Evolutionary conservation across 192 early-diverging fungal genomes (phyloP).

Genomic region (Coemansia sp.): DNA sequence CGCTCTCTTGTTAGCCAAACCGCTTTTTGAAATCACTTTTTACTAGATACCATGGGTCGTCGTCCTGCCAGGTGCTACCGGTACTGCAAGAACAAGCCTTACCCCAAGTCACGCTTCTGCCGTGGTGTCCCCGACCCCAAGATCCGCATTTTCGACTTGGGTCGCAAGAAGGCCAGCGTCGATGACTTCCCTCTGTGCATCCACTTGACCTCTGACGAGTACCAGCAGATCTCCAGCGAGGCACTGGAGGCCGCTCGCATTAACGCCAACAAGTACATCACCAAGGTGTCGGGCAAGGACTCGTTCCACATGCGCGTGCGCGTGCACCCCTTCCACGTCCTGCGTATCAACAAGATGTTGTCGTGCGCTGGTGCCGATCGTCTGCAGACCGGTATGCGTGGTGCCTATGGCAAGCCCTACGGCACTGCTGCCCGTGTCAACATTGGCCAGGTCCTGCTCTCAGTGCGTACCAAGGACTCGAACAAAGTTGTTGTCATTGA

Average conservation of each 20-base stretch:
- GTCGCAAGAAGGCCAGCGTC: constrained; percentile 95
- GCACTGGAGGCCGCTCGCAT: constrained; percentile 98
- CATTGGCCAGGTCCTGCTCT: constrained; percentile 97
- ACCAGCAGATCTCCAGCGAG: constrained; percentile 98
- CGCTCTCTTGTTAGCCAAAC: not conserved
- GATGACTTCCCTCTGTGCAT: constrained; percentile 98
- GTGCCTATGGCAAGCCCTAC: constrained; percentile 97
- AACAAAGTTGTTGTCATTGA: constrained; percentile 94
- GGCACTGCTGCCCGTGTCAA: constrained; percentile 95
- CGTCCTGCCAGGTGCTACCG: constrained; percentile 99
- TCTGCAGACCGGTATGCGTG: constrained; percentile 99
- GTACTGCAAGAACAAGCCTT: constrained; percentile 99
- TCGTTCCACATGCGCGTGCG: constrained; percentile 99
- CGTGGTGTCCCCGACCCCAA: constrained; percentile 99
- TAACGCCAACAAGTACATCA: constrained; percentile 97
- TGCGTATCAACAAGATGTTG: constrained; percentile 99
- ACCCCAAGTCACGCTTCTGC: constrained; percentile 97
- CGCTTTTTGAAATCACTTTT: not conserved
- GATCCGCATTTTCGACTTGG: constrained; percentile 96
- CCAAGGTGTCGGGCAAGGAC: constrained; percentile 96
- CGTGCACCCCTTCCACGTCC: constrained; percentile 98
- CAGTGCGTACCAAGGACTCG: constrained; percentile 91
- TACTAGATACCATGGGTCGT: constrained; percentile 81
- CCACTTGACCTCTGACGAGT: constrained; percentile 95
- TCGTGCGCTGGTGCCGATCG: constrained; percentile 99